Evolutionary conservation across 192 early-diverging fungal genomes (phyloP).

Genomic region (Thamnidium elegans): DNA sequence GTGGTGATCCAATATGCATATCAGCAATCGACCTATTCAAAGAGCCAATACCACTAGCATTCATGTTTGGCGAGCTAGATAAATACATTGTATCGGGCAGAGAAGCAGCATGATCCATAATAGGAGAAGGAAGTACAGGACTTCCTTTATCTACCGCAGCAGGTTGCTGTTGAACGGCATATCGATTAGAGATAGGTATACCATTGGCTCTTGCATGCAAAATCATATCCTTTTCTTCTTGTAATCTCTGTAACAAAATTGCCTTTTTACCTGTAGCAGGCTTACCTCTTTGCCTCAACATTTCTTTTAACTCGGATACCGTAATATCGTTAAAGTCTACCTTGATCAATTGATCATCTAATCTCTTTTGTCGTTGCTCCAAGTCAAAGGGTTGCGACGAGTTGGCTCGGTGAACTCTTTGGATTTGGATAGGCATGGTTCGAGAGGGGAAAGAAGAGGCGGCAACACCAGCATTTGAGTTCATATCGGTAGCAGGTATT

Average conservation of each 20-base stretch:
- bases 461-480: not conserved
- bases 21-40: conserved; percentile 33
- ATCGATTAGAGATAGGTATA: not conserved
- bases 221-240: conserved; percentile 55
- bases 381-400: conserved; percentile 19
- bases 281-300: conserved; percentile 63
- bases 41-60: conserved; percentile 11
- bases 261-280: conserved; percentile 73
- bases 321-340: conserved; percentile 76
- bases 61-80: conserved; percentile 7
- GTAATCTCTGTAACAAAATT: conserved; percentile 60
- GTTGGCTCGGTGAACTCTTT: conserved; percentile 13
- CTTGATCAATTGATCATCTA: conserved; percentile 61
- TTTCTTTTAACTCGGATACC: conserved; percentile 70
- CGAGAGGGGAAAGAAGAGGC: conserved; percentile 22
- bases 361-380: conserved; percentile 50
- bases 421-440: conserved; percentile 36
- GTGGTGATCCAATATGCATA: conserved; percentile 35
- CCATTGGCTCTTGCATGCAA: conserved; percentile 33
- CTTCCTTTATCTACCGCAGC: not conserved
- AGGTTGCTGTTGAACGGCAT: not conserved
- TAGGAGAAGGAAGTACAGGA: not conserved
- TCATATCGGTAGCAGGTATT: not conserved
- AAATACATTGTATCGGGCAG: conserved; percentile 9
- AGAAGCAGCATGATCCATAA: conserved; percentile 12